These are phyloP conservation scores for Vaccinium darrowii DNA, from an alignment of 148 eudicot species.

Conservation along the genomic window DNA sequence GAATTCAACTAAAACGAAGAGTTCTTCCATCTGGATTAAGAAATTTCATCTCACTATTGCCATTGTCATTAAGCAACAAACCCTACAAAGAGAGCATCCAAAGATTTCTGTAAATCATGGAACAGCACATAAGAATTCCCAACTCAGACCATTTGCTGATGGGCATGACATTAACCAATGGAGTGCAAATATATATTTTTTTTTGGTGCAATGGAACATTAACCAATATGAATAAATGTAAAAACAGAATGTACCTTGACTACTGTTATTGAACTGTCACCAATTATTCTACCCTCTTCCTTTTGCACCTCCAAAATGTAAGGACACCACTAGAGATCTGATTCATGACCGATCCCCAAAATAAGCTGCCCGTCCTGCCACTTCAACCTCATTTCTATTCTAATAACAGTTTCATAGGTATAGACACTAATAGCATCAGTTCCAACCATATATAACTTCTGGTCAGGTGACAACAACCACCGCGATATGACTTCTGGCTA, in stretches of 20 bases:
- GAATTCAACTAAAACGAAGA: neutral
- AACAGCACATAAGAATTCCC: slow-evolving; percentile 12
- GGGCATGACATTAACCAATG: neutral
- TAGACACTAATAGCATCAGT: neutral
- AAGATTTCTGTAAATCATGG: slow-evolving; percentile 1
- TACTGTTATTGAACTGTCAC: neutral
- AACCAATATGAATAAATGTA: neutral
- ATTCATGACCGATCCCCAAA: slow-evolving; percentile 1
- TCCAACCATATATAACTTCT: neutral
- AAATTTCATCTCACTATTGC: neutral
- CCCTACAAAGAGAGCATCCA: neutral
- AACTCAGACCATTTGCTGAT: neutral
- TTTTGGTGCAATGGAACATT: neutral
- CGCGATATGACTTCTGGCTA: neutral
- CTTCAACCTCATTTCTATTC: neutral
- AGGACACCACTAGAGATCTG: neutral
- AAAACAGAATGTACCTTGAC: neutral
- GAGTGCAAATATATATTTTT: no score
- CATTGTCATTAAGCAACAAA: neutral
- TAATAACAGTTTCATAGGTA: neutral
- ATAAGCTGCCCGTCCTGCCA: neutral
- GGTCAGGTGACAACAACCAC: neutral
- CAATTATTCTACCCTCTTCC: slow-evolving; percentile 10
- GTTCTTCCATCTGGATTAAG: neutral
- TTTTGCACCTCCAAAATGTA: slow-evolving; percentile 6